Percentiles rank a stretch among this genome's conserved stretches.
phyloP scores from a whole-genome alignment of 2,329 filamentous ascomycete species.

The Alternaria rosae region DNA sequence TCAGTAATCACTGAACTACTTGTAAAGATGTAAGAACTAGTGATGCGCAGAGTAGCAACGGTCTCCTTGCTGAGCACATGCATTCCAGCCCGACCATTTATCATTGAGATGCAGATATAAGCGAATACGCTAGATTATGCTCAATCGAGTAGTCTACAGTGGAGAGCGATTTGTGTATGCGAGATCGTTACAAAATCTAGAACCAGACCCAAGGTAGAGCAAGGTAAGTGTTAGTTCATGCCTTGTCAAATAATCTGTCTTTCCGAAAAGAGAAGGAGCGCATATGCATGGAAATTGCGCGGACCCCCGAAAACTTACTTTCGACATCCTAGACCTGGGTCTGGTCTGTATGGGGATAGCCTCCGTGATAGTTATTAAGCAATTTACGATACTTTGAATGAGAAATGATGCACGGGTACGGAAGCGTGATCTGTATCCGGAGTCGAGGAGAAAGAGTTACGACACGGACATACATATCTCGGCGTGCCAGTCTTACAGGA shows the following conservation, averaged over 20 bases:
- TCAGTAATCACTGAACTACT: background rate
- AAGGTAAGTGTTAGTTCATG: background rate
- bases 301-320: background rate
- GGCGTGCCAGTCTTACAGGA: too few species aligned
- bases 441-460: background rate
- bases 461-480: too few species aligned
- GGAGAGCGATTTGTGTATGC: background rate
- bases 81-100: background rate
- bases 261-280: background rate
- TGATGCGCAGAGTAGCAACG: background rate
- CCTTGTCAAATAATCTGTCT: too few species aligned
- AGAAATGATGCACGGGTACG: background rate
- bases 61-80: background rate
- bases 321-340: background rate
- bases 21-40: background rate
- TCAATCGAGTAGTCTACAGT: background rate
- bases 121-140: background rate
- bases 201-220: accelerated
- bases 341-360: background rate
- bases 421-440: background rate
- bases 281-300: background rate
- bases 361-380: too few species aligned
- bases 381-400: too few species aligned
- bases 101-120: background rate
- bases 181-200: background rate